Base-by-base conservation (phyloP, 768 basidiomycete genomes). In the Arthromyces matolae region DNA sequence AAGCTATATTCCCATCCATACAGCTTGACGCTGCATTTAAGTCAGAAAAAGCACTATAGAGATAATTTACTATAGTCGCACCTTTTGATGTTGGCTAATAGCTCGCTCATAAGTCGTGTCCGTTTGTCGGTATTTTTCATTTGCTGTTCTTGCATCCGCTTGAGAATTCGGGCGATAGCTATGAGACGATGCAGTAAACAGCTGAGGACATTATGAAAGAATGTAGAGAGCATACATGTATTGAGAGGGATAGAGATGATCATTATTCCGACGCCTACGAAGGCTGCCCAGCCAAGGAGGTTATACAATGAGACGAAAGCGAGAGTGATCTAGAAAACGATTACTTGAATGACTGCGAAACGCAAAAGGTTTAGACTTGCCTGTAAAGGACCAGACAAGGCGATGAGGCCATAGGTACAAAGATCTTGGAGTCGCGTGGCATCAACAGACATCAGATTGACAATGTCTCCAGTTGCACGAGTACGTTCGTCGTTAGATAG, bases 1-100 rank as follows among this genome's bases (percentile, higher is more conserved):
- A 98, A 97, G 3, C 89, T 86, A 57, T 85, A 80, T 68, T 98
- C 95, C 95, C 95, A 98, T 3, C 89, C 90, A 64, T 95, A 95
- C 4, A 93, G 69, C 61, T 93, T 92, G 63, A 93, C 90, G 53
- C 88, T 89, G 49, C 2, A 20, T 25, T 5, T 31, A 18, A 42
- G 25, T 8, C 18, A 8, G 6, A n/a, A 13, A 4, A 33, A 56
- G 29, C 42, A 47, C 27, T 9, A 12, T 2, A 2, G 3, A 16
- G n/a, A n/a, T n/a, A 39, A 6, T 9, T 8, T 16, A 13, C 42
- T 18, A 38, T 18, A 1, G 6, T 37, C 52, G 22, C 32, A 81
- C 85, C 84, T 91, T 61, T 87, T 86, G 60, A 98, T 96, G 61
- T 95, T 97, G 48, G 81, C 78, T 5, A 98, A 71, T n/a, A 97